Base-by-base conservation (phyloP, 768 basidiomycete genomes). In the Rhodocollybia butyracea region DNA sequence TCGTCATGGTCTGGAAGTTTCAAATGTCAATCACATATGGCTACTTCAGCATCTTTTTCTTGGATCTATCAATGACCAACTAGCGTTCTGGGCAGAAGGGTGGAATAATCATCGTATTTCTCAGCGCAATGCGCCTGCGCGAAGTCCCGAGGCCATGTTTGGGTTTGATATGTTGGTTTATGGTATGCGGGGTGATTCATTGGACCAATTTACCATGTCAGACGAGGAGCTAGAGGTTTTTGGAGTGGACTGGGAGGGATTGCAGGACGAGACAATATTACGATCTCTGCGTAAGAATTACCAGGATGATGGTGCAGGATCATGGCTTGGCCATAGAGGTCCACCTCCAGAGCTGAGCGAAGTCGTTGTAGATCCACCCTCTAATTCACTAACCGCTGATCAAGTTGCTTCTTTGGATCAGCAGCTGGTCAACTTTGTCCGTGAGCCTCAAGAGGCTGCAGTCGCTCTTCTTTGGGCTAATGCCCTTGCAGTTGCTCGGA, bases 271-370 rank as follows among this genome's bases (percentile, higher is more conserved):
- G 13, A 32, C 57, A 22, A 30, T 66, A n/a, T 52, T 62, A 15
- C 38, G 21, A 84, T 87, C 84, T 80, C 86, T 89, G 10, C 30
- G 34, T 15, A 12, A 51, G 19, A 31, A 51, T 31, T 32, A 51
- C 24, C 2, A 12, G 11, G 29, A 21, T 12, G 19, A 22, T 17
- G 24, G 29, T 31, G 12, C 42, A 11, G 42, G 22, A 10, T 31
- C 46, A 13, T 48, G 46, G 46, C 21, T 45, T 12, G 19, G 27
- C 13, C 19, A 21, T 13, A 24, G 46, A 48, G 46, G 46, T 13
- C 24, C 46, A 13, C 46, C 46, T 31, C 29, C 24, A 27, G 27
- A 48, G 10, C 46, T 48, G 24, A 48, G 21, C 29, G 13, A 22
- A 27, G 46, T 48, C 13, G 13, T 12, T 31, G 29, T 48, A 13